Conservation (phyloP, 2,329 filamentous ascomycete species). For the Ascochyta lentis region DNA sequence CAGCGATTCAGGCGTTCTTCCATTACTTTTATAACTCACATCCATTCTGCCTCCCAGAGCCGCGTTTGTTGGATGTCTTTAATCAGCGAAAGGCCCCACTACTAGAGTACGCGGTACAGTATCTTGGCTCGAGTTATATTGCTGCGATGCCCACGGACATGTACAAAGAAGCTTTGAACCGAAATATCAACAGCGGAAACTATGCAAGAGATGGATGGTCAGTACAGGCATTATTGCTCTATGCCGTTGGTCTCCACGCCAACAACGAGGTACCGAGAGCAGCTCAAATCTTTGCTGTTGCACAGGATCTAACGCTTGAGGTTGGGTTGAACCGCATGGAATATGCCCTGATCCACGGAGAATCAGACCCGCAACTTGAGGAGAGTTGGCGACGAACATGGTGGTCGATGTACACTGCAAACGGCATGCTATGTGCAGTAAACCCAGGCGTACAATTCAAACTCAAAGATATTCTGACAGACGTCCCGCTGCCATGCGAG, state of each 20-base stretch:
- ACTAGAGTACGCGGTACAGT: slow-evolving; percentile 62
- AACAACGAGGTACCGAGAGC: slow-evolving; percentile 74
- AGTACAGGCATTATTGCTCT: slow-evolving; percentile 79
- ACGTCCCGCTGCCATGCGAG: slow-evolving; percentile 81
- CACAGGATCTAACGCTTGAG: slow-evolving; percentile 74
- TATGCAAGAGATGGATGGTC: slow-evolving; percentile 57
- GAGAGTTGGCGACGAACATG: slow-evolving; percentile 89
- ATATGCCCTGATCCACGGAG: slow-evolving; percentile 70
- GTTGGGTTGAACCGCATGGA: slow-evolving; percentile 75
- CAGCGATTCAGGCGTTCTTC: slow-evolving; percentile 43
- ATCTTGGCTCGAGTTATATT: slow-evolving; percentile 63
- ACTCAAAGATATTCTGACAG: slow-evolving; percentile 70
- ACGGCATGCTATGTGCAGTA: slow-evolving; percentile 83
- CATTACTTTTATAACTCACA: slow-evolving; percentile 63
- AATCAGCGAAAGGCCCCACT: slow-evolving; percentile 51
- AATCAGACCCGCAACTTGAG: slow-evolving; percentile 71
- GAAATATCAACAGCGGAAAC: slow-evolving; percentile 39
- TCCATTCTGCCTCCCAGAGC: slow-evolving; percentile 62
- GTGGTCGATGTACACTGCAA: slow-evolving; percentile 86
- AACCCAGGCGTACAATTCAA: slow-evolving; percentile 73
- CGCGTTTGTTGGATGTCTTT: slow-evolving; percentile 48
- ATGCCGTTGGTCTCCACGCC: slow-evolving; percentile 80
- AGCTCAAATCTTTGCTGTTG: slow-evolving; percentile 69
- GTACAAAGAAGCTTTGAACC: slow-evolving; percentile 51
- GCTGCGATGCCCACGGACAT: slow-evolving; percentile 53